Conservation (phyloP, 441 rosid species). For the Viola pubescens region DNA sequence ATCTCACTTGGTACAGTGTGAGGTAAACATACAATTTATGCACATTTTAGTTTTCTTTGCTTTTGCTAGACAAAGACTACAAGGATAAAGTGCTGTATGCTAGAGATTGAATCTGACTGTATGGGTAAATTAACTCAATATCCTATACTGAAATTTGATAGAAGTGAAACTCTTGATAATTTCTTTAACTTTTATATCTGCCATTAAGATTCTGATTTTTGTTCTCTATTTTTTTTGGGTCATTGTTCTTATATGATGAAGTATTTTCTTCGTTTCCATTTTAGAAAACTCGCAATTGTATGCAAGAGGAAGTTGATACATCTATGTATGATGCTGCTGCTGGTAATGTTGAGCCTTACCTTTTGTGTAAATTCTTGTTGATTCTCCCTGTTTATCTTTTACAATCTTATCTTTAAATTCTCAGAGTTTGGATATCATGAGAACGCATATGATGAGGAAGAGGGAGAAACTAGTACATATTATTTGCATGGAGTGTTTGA, state of each 20-base stretch:
- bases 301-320: conserved; percentile 88
- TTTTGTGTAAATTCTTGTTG: conserved; percentile 17
- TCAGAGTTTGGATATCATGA: conserved; percentile 56
- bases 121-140: too few species aligned
- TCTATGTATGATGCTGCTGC: conserved; percentile 57
- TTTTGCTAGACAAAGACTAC: conserved; percentile 5
- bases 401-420: conserved; percentile 22
- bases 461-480: conserved; percentile 74
- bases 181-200: neutral
- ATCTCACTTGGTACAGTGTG: conserved; percentile 54
- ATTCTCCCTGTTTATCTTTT: conserved; percentile 15
- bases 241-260: conserved; percentile 7
- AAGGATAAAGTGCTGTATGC: neutral
- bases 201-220: neutral
- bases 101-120: neutral
- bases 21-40: conserved; percentile 39
- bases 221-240: neutral
- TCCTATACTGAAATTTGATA: neutral
- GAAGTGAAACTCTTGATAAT: neutral
- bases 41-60: conserved; percentile 1
- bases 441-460: conserved; percentile 69
- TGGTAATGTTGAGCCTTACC: conserved; percentile 42
- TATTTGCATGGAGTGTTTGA: conserved; percentile 65
- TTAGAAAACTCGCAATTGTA: conserved; percentile 70
- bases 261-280: conserved; percentile 6